These are phyloP conservation scores for Tulasnella sp. DNA, from an alignment of 768 basidiomycete species.

Conservation along the genomic window DNA sequence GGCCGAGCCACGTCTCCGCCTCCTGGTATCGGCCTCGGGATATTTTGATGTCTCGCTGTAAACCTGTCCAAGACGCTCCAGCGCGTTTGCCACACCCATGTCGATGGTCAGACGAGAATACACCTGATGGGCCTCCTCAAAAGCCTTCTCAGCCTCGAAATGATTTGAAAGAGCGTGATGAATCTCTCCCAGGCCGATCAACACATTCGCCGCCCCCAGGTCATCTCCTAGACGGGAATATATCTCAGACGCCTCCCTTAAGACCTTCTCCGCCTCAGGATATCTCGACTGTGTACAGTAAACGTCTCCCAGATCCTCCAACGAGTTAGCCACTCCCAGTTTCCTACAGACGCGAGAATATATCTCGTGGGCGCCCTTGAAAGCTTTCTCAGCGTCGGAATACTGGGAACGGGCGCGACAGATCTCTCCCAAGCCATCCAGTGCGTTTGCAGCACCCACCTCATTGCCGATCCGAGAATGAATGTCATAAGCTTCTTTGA, in stretches of 20 bases:
- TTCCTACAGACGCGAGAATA: not conserved
- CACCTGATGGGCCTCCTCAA: not conserved
- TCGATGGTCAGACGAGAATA: not conserved
- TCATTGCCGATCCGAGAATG: not conserved
- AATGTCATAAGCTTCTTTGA: not conserved
- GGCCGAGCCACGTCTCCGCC: not conserved
- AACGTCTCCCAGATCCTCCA: not conserved
- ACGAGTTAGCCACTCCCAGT: not conserved
- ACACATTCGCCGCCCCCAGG: not conserved
- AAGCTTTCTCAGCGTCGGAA: not conserved
- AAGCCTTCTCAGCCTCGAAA: not conserved
- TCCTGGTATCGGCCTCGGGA: not conserved
- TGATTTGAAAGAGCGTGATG: not conserved
- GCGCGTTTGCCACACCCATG: not conserved
- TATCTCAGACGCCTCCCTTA: not conserved
- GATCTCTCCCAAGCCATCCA: not conserved
- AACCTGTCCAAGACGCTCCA: not conserved
- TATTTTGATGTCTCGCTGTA: not conserved
- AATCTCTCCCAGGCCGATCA: not conserved
- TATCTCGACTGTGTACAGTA: not conserved
- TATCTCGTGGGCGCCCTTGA: not conserved
- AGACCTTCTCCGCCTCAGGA: not conserved
- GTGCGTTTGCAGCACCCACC: not conserved
- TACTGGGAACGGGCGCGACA: not conserved
- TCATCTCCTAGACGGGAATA: not conserved